A percentile compares a stretch with the other conserved stretches of the same genome.
phyloP scores from a whole-genome alignment of 495 filamentous ascomycete species.

The Hypoxylon perforatum region DNA sequence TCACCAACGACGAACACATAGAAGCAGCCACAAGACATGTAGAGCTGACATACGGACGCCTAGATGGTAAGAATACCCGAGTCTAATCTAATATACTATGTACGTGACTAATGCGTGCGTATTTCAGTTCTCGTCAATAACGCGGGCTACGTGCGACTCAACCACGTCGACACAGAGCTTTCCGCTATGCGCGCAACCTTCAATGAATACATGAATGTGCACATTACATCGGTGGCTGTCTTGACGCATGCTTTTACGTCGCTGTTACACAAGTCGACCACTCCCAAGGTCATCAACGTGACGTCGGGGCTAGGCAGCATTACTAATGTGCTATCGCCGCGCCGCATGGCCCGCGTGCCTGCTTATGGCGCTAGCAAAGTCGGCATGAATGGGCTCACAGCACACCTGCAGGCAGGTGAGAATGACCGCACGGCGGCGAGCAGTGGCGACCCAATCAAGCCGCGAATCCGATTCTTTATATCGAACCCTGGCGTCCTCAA shows the following conservation, averaged over 20 bases:
- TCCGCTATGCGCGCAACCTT: background rate
- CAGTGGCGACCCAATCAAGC: background rate
- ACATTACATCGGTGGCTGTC: slow-evolving; percentile 34
- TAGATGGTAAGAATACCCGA: too few species aligned
- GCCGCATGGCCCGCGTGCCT: background rate
- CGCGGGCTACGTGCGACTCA: too few species aligned
- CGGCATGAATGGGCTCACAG: background rate
- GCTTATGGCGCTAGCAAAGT: background rate
- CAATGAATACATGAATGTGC: background rate
- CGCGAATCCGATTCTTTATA: background rate
- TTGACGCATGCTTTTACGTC: slow-evolving; percentile 58
- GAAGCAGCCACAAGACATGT: too few species aligned
- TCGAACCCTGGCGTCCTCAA: background rate
- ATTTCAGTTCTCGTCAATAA: too few species aligned
- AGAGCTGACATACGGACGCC: too few species aligned
- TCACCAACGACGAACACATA: too few species aligned
- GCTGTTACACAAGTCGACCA: slow-evolving; percentile 57
- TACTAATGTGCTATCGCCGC: slow-evolving; percentile 17
- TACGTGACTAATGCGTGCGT: too few species aligned
- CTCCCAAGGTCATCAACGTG: slow-evolving; percentile 62
- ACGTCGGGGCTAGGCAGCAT: slow-evolving; percentile 45
- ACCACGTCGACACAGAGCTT: background rate
- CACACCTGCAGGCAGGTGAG: background rate
- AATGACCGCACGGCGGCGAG: background rate
- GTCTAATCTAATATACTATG: too few species aligned